phyloP scores from a whole-genome alignment of 2,329 filamentous ascomycete genomes.

The Aureobasidium melanogenum region DNA sequence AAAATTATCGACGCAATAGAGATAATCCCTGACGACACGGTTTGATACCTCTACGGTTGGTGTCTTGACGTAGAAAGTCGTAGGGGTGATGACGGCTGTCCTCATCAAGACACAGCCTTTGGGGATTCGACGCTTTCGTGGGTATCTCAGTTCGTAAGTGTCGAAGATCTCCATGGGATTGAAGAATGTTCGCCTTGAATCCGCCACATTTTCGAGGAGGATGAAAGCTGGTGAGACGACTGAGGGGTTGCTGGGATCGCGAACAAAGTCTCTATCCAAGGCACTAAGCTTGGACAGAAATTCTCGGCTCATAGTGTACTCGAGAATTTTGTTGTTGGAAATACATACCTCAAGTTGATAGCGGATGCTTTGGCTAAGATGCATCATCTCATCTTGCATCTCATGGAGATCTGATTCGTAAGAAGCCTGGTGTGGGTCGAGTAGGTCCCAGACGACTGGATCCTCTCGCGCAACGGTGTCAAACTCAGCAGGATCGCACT shows the following conservation, averaged over 20 bases:
- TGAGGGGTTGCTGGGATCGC: slow-evolving; percentile 11
- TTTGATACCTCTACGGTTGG: slow-evolving; percentile 82
- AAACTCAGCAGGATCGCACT: not conserved
- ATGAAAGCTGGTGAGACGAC: slow-evolving; percentile 41
- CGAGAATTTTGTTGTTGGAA: slow-evolving; percentile 67
- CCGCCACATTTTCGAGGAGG: slow-evolving; percentile 66
- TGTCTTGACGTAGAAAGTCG: slow-evolving; percentile 66
- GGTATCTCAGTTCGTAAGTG: slow-evolving; percentile 20
- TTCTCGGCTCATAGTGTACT: slow-evolving; percentile 58
- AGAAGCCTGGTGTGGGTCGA: slow-evolving; percentile 2
- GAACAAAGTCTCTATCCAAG: slow-evolving; percentile 31
- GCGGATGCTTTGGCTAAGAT: slow-evolving; percentile 56
- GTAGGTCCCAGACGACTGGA: not conserved
- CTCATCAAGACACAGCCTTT: slow-evolving; percentile 66
- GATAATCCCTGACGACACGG: slow-evolving; percentile 68
- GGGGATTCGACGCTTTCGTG: slow-evolving; percentile 43
- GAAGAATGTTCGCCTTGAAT: slow-evolving; percentile 52
- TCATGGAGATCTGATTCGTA: slow-evolving; percentile 16
- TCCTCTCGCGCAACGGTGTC: not conserved
- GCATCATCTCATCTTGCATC: slow-evolving; percentile 18
- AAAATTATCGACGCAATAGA: slow-evolving; percentile 64
- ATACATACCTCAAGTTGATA: slow-evolving; percentile 93
- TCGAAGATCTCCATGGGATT: slow-evolving; percentile 68
- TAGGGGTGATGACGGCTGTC: slow-evolving; percentile 74
- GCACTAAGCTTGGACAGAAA: slow-evolving; percentile 57